phyloP scores from a whole-genome alignment of 257 asterid genomes.

The Ballota nigra region DNA sequence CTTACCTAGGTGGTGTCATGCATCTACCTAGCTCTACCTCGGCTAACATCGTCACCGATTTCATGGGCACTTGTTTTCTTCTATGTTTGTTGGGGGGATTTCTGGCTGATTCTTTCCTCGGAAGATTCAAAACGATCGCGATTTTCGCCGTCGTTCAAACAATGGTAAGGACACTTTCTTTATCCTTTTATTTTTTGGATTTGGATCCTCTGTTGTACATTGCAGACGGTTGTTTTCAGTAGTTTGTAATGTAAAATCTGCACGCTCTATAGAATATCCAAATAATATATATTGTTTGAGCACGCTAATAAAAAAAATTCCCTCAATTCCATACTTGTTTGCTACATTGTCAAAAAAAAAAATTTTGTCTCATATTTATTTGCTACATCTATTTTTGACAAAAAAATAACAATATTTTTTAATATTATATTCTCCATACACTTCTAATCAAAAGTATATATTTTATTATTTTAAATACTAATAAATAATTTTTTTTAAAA shows the following conservation, averaged over 20 bases:
- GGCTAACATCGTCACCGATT: constrained; percentile 85
- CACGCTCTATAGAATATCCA: not conserved
- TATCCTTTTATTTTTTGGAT: not conserved
- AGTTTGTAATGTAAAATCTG: not conserved
- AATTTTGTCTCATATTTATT: too few relatives aligned
- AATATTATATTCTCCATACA: too few relatives aligned
- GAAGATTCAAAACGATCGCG: constrained; percentile 75
- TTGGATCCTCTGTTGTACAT: not conserved
- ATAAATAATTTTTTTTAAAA: too few relatives aligned
- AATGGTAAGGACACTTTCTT: constrained; percentile 27
- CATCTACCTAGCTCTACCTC: constrained; percentile 68
- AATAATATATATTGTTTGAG: not conserved
- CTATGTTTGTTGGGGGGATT: constrained; percentile 85
- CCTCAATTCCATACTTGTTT: too few relatives aligned
- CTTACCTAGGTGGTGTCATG: constrained; percentile 67
- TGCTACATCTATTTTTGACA: too few relatives aligned
- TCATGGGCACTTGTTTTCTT: constrained; percentile 87
- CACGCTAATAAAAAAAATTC: too few relatives aligned
- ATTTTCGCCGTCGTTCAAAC: constrained; percentile 54
- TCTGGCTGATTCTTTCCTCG: constrained; percentile 90
- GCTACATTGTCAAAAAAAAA: too few relatives aligned
- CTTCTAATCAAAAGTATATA: too few relatives aligned
- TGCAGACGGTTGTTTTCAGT: not conserved
- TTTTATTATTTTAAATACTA: too few relatives aligned
- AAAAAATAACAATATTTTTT: too few relatives aligned